Conservation (phyloP, 305 asterid genomes). For the Fraxinus greggii region DNA sequence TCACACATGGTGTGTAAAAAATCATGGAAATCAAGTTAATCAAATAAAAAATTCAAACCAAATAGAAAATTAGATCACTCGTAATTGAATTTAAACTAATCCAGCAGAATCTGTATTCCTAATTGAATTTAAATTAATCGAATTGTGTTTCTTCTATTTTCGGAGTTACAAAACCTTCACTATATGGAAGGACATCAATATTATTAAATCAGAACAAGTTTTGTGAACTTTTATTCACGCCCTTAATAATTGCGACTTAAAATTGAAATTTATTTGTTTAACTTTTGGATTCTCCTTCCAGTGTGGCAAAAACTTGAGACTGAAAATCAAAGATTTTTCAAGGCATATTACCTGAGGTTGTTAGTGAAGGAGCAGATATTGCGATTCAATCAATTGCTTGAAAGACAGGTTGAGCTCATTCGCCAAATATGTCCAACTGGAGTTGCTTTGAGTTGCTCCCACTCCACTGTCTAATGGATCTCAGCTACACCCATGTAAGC, state of each 20-base stretch:
- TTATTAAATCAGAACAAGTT: slow-evolving; percentile 4
- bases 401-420: slow-evolving; percentile 65
- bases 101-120: background rate
- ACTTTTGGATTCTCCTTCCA: slow-evolving; percentile 34
- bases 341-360: slow-evolving; percentile 61
- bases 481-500: slow-evolving; percentile 49
- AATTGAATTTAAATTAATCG: background rate
- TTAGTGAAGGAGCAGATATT: slow-evolving; percentile 58
- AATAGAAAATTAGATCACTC: background rate
- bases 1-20: background rate
- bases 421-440: slow-evolving; percentile 40
- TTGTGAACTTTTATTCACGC: background rate
- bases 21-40: background rate
- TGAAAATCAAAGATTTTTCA: slow-evolving; percentile 62
- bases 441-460: slow-evolving; percentile 37
- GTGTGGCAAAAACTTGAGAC: slow-evolving; percentile 78
- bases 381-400: slow-evolving; percentile 63
- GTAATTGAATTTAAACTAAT: background rate
- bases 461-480: slow-evolving; percentile 45
- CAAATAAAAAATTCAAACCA: background rate
- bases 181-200: background rate
- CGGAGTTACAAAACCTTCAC: background rate
- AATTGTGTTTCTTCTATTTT: background rate
- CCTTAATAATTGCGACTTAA: background rate
- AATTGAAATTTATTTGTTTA: slow-evolving; percentile 10